Evolutionary conservation across 306 rosid species (phyloP).

Genomic region (Lotus japonicus): DNA sequence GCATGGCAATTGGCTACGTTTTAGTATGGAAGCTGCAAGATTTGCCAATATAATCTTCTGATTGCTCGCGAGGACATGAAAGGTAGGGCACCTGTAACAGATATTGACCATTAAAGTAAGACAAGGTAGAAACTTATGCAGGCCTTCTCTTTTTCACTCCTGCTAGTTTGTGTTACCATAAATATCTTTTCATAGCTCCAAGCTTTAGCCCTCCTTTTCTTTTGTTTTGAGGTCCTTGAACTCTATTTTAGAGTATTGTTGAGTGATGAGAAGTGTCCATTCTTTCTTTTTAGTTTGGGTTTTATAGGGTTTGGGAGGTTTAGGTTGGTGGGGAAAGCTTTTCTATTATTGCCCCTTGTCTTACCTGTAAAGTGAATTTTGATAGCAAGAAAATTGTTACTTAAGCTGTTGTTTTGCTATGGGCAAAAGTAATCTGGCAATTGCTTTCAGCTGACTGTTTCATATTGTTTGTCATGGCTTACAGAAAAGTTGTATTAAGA

Average conservation of each 20-base stretch:
- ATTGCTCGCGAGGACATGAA: conserved; percentile 74
- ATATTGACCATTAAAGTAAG: conserved; percentile 71
- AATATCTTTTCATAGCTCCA: conserved; percentile 38
- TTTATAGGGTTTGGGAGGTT: conserved; percentile 65
- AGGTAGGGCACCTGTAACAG: conserved; percentile 76
- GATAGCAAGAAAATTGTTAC: conserved; percentile 70
- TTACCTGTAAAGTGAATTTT: conserved; percentile 97
- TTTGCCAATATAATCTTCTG: conserved; percentile 54
- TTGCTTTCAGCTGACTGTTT: conserved; percentile 26
- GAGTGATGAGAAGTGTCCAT: conserved; percentile 67
- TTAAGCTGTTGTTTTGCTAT: conserved; percentile 51
- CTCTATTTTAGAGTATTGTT: conserved; percentile 40
- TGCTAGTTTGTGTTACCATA: conserved; percentile 47
- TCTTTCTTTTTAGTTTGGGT: conserved; percentile 55
- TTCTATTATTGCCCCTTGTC: conserved; percentile 34
- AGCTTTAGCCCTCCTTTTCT: conserved; percentile 31
- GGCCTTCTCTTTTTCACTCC: conserved; percentile 42
- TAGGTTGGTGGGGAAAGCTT: conserved; percentile 68
- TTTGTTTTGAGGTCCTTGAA: conserved; percentile 36
- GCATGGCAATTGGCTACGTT: conserved; percentile 38
- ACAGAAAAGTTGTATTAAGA: background rate
- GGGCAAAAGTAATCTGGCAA: conserved; percentile 28
- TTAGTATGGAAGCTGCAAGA: conserved; percentile 50
- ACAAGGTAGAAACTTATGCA: conserved; percentile 55
- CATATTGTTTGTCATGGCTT: conserved; percentile 17